These are phyloP conservation scores for Dujonia santamariae DNA, from an alignment of 1,139 yeast genomes.

Conservation along the genomic window DNA sequence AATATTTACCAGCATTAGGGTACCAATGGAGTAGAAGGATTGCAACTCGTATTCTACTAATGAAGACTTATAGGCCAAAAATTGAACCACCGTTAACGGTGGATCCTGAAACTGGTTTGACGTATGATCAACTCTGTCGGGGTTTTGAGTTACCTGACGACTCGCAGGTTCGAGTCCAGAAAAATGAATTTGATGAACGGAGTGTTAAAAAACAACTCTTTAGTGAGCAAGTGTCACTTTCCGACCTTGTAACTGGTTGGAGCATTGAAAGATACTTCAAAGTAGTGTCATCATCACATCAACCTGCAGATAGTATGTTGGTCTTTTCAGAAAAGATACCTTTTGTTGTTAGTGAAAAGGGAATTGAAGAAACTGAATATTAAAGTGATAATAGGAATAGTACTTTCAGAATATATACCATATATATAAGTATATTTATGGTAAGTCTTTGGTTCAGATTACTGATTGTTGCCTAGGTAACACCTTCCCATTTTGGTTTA, in stretches of 20 bases:
- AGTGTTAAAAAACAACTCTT: no score
- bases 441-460: no score
- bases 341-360: constrained; percentile 16
- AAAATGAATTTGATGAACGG: constrained; percentile 4
- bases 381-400: no score
- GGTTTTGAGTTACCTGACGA: constrained; percentile 12
- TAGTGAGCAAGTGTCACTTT: constrained; percentile 2
- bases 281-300: constrained; percentile 16
- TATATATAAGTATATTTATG: no score
- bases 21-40: constrained; percentile 39
- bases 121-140: constrained; percentile 14
- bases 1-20: constrained; percentile 38
- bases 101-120: constrained; percentile 15
- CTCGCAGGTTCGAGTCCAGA: no score
- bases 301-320: not conserved
- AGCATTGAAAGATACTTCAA: constrained; percentile 24
- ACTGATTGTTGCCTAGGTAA: no score
- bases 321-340: constrained; percentile 8
- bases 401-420: no score
- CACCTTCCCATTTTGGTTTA: no score
- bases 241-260: constrained; percentile 23
- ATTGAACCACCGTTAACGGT: constrained; percentile 8
- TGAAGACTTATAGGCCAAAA: constrained; percentile 32
- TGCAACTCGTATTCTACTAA: constrained; percentile 27
- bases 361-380: constrained; percentile 11